These are phyloP conservation scores for Gossypium davidsonii DNA, from an alignment of 441 rosid genomes.

Conservation along the genomic window DNA sequence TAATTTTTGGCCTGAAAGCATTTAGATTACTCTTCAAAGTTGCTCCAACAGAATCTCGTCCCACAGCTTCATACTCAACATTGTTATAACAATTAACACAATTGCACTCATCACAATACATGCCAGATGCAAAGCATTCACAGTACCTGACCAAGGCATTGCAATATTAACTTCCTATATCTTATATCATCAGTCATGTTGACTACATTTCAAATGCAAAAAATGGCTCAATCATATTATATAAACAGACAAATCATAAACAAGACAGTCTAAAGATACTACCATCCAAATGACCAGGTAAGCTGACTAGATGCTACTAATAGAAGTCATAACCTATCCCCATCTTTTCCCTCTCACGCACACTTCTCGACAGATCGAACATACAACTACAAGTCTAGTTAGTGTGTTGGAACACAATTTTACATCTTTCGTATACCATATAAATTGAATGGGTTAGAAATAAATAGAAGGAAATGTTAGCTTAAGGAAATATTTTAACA, in stretches of 20 bases:
- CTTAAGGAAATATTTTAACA: too few relatives aligned
- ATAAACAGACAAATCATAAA: slow-evolving; percentile 1
- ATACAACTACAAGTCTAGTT: not conserved
- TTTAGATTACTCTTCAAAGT: slow-evolving; percentile 74
- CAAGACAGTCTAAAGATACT: not conserved
- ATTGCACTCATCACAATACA: slow-evolving; percentile 83
- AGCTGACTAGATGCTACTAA: not conserved
- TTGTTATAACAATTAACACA: slow-evolving; percentile 74
- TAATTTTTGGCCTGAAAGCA: slow-evolving; percentile 89
- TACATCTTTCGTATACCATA: not conserved
- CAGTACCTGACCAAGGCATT: slow-evolving; percentile 59
- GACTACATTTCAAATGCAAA: not conserved
- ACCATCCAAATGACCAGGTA: not conserved
- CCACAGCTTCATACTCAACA: slow-evolving; percentile 60
- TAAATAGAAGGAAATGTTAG: not conserved
- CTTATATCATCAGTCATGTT: not conserved
- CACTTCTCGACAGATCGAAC: not conserved
- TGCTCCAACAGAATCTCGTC: slow-evolving; percentile 68
- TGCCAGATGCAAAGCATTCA: slow-evolving; percentile 90
- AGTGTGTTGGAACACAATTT: not conserved
- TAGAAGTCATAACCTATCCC: not conserved
- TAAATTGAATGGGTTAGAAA: not conserved
- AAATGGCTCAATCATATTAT: not conserved
- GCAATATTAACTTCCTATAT: slow-evolving; percentile 13
- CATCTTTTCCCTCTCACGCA: not conserved